phyloP scores from a whole-genome alignment of 2,329 filamentous ascomycete genomes.

The Metarhizium robertsii region DNA sequence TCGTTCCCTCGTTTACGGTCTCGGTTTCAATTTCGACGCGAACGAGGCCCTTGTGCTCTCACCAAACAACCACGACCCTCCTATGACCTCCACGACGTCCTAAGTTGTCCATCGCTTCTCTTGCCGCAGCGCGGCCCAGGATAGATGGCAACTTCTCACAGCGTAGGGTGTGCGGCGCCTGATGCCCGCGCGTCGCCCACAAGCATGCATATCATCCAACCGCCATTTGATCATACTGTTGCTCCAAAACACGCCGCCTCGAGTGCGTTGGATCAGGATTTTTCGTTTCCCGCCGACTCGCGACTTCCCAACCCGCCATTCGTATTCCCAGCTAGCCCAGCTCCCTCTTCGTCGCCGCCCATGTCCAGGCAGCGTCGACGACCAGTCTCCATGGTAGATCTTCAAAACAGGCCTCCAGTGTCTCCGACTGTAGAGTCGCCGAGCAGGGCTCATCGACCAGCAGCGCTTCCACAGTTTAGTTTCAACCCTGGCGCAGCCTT shows the following conservation, averaged over 20 bases:
- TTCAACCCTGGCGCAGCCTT: constrained; percentile 42
- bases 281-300: constrained; percentile 5
- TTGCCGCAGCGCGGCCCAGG: constrained; percentile 40
- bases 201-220: constrained; percentile 8
- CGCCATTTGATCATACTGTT: constrained; percentile 8
- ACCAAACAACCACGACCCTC: constrained; percentile 6
- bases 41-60: not conserved
- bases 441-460: constrained; percentile 20
- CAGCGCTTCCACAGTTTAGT: constrained; percentile 42
- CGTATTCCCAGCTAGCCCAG: constrained; percentile 46
- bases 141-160: constrained; percentile 33
- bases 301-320: constrained; percentile 56
- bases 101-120: constrained; percentile 32
- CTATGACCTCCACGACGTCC: constrained; percentile 30
- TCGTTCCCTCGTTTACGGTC: not conserved
- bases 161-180: constrained; percentile 23
- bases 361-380: constrained; percentile 41
- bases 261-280: not conserved
- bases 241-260: not conserved
- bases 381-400: constrained; percentile 44
- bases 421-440: constrained; percentile 17
- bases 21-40: not conserved
- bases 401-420: constrained; percentile 23
- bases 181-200: constrained; percentile 11
- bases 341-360: constrained; percentile 35